phyloP scores from a whole-genome alignment of 2,329 filamentous ascomycete species.

The Exophiala phaeomuriformis region DNA sequence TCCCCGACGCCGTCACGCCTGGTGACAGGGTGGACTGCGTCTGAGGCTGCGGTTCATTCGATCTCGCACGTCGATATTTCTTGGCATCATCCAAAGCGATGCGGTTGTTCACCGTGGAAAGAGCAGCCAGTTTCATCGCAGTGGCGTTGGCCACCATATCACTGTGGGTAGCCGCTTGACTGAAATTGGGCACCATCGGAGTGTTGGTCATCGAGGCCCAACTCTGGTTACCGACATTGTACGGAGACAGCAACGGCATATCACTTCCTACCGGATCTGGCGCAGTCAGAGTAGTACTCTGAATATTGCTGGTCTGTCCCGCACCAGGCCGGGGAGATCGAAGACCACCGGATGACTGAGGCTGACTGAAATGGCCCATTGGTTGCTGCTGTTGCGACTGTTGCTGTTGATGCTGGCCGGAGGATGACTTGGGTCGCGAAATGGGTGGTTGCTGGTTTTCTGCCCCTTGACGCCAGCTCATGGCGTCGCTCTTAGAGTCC shows the following conservation, averaged over 20 bases:
- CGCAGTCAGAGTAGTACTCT: constrained; percentile 73
- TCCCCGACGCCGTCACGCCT: constrained; percentile 54
- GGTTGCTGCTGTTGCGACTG: constrained; percentile 44
- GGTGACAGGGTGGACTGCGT: constrained; percentile 59
- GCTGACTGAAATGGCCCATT: constrained; percentile 94
- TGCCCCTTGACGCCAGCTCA: constrained; percentile 57
- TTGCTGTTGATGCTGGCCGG: constrained; percentile 56
- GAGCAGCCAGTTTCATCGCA: constrained; percentile 93
- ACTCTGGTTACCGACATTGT: constrained; percentile 71
- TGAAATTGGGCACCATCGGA: constrained; percentile 86
- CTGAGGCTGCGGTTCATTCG: constrained; percentile 61
- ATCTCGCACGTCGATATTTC: constrained; percentile 87
- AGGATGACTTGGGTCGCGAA: constrained; percentile 67
- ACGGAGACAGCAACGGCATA: constrained; percentile 76
- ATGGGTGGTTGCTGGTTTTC: constrained; percentile 46
- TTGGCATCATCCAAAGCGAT: constrained; percentile 94
- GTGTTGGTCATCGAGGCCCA: constrained; percentile 99
- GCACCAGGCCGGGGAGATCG: constrained; percentile 70
- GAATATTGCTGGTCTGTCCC: constrained; percentile 59
- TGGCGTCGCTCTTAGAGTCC: constrained; percentile 51
- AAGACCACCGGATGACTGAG: constrained; percentile 60
- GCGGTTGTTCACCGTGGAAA: constrained; percentile 96
- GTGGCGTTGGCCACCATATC: constrained; percentile 99
- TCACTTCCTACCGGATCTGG: constrained; percentile 62
- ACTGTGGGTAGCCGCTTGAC: constrained; percentile 61